These are phyloP conservation scores for Metarhizium robertsii DNA, from an alignment of 2,329 filamentous ascomycete species.

Conservation along the genomic window DNA sequence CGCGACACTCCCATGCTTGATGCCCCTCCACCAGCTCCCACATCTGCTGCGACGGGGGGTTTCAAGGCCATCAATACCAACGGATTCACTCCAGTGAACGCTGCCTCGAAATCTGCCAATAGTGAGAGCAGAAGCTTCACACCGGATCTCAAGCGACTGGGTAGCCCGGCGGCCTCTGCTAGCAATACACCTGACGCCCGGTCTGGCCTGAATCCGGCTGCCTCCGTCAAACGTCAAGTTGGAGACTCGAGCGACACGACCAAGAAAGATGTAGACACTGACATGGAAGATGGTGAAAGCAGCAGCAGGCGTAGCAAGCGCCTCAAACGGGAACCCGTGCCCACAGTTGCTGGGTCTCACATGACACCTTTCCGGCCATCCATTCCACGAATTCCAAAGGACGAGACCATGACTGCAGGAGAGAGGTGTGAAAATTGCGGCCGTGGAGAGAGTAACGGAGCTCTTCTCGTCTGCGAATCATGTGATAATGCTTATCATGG, in stretches of 20 bases:
- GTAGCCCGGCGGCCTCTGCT: slow-evolving; percentile 53
- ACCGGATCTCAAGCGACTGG: slow-evolving; percentile 48
- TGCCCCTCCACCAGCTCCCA: slow-evolving; percentile 27
- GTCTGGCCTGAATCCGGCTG: slow-evolving; percentile 43
- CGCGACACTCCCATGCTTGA: slow-evolving; percentile 40
- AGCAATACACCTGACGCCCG: slow-evolving; percentile 58
- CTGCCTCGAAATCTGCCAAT: slow-evolving; percentile 60
- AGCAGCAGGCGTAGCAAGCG: slow-evolving; percentile 82
- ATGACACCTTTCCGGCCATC: slow-evolving; percentile 90
- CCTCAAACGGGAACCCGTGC: slow-evolving; percentile 69
- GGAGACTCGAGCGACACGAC: slow-evolving; percentile 36
- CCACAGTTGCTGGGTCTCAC: slow-evolving; percentile 89
- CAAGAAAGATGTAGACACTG: slow-evolving; percentile 36
- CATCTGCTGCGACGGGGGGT: slow-evolving; percentile 22
- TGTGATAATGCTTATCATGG: slow-evolving; percentile 86
- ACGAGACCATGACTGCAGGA: slow-evolving; percentile 35
- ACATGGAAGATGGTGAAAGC: slow-evolving; percentile 51
- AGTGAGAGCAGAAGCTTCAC: slow-evolving; percentile 48
- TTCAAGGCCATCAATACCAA: slow-evolving; percentile 33
- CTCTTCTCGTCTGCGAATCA: slow-evolving; percentile 76
- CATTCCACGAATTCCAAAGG: slow-evolving; percentile 54
- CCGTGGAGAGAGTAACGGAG: slow-evolving; percentile 61
- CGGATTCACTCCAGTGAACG: slow-evolving; percentile 68
- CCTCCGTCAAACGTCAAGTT: slow-evolving; percentile 67
- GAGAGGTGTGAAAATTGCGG: slow-evolving; percentile 82